Percentiles rank a stretch among this genome's conserved stretches.
These are phyloP conservation scores for Pichia sp. DNA, from an alignment of 1,139 yeast species.

Conservation along the genomic window DNA sequence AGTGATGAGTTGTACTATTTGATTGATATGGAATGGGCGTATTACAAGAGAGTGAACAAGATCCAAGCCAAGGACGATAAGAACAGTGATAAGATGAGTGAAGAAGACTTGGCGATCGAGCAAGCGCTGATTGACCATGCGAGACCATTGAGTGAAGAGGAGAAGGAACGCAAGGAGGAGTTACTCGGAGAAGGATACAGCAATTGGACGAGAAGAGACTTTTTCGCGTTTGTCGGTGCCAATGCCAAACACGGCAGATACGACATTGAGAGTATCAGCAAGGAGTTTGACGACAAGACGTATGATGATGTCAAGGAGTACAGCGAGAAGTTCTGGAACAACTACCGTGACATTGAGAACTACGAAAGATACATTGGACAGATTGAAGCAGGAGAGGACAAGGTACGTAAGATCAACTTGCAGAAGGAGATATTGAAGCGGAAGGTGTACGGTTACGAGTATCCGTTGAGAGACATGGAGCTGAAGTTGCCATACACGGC, in stretches of 20 bases:
- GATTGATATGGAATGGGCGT: constrained; percentile 64
- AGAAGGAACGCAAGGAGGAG: constrained; percentile 54
- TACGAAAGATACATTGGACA: constrained; percentile 64
- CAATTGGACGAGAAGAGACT: constrained; percentile 73
- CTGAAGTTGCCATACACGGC: constrained; percentile 49
- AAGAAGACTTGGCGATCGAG: constrained; percentile 54
- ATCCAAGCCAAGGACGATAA: constrained; percentile 46
- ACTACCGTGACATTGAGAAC: constrained; percentile 66
- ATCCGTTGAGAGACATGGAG: constrained; percentile 61
- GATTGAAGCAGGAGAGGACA: constrained; percentile 78
- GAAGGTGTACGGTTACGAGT: constrained; percentile 55
- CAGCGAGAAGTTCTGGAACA: constrained; percentile 65
- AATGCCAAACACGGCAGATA: constrained; percentile 70
- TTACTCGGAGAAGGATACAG: constrained; percentile 57
- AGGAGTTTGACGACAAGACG: constrained; percentile 65
- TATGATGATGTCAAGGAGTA: constrained; percentile 67
- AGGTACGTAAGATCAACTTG: constrained; percentile 48
- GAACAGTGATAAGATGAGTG: constrained; percentile 44
- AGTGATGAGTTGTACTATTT: constrained; percentile 60
- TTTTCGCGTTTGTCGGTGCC: constrained; percentile 60
- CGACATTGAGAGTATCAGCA: constrained; percentile 55
- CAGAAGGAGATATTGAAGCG: constrained; percentile 69
- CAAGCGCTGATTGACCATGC: constrained; percentile 64
- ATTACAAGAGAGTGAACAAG: constrained; percentile 51
- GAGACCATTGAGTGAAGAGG: constrained; percentile 66